Evolutionary conservation across 345 rosid species (phyloP).

Genomic region (Lepidium africanum): DNA sequence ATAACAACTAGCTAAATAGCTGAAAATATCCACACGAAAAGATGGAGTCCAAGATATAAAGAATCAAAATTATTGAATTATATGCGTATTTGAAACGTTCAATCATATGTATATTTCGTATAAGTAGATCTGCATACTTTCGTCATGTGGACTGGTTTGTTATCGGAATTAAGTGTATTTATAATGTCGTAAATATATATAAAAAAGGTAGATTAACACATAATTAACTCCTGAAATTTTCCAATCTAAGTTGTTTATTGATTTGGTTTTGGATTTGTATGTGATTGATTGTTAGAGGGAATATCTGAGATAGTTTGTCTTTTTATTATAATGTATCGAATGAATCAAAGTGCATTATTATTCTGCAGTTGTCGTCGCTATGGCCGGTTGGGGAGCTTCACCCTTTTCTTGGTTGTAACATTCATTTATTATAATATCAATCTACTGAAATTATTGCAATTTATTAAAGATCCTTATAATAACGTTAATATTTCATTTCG

Average conservation of each 20-base stretch:
- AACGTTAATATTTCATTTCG: too few relatives aligned
- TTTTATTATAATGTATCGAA: conserved; percentile 8
- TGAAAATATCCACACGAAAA: too few relatives aligned
- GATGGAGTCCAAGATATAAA: too few relatives aligned
- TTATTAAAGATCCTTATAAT: too few relatives aligned
- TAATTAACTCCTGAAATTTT: neutral
- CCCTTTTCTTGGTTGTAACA: neutral
- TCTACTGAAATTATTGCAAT: neutral
- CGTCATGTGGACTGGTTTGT: neutral
- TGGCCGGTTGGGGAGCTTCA: conserved; percentile 8
- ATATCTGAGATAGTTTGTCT: conserved; percentile 5
- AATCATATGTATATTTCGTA: neutral
- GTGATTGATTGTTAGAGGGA: neutral
- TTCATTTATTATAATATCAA: neutral
- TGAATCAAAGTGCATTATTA: conserved; percentile 2
- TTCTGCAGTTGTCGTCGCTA: conserved; percentile 11
- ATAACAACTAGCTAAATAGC: too few relatives aligned
- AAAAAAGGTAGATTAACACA: neutral
- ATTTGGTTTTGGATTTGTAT: conserved; percentile 4
- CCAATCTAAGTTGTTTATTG: neutral
- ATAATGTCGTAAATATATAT: too few relatives aligned
- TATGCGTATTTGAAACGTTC: neutral
- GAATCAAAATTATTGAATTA: neutral
- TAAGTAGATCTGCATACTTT: neutral
- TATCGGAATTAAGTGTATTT: neutral